phyloP scores from a whole-genome alignment of 2,329 filamentous ascomycete genomes.

The Apiospora marii region DNA sequence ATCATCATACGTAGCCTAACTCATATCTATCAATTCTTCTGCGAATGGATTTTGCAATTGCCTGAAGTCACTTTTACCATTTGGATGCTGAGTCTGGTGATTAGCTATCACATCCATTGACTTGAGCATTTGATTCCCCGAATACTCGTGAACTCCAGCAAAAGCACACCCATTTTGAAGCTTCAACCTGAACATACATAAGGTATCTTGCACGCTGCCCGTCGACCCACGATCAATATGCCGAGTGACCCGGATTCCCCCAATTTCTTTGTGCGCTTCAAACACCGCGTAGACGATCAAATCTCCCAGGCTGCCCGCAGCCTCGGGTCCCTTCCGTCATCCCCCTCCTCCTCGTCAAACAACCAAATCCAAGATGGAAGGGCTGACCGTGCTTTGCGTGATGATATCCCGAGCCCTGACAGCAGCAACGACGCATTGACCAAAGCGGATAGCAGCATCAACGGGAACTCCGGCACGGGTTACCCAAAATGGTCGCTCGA shows the following conservation, averaged over 20 bases:
- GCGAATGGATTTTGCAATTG: background rate
- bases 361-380: background rate
- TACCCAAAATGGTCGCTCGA: background rate
- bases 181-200: background rate
- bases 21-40: background rate
- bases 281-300: conserved; percentile 49
- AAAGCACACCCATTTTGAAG: background rate
- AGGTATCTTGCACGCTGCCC: background rate
- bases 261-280: conserved; percentile 52
- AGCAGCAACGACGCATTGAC: background rate
- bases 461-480: background rate
- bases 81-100: too few relatives aligned
- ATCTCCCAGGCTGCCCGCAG: conserved; percentile 43
- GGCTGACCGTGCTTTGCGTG: background rate
- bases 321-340: conserved; percentile 35
- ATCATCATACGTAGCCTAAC: conserved; percentile 5
- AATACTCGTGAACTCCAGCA: background rate
- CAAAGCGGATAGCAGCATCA: background rate
- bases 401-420: background rate
- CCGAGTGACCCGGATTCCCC: conserved; percentile 26
- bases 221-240: background rate
- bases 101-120: background rate
- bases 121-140: background rate
- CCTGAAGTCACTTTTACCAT: background rate
- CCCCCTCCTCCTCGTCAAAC: conserved; percentile 19